Percentiles rank a stretch among this genome's conserved stretches.
These are phyloP conservation scores for Cutaneotrichosporon arboriforme DNA, from an alignment of 1,284 basidiomycete species.

Conservation along the genomic window DNA sequence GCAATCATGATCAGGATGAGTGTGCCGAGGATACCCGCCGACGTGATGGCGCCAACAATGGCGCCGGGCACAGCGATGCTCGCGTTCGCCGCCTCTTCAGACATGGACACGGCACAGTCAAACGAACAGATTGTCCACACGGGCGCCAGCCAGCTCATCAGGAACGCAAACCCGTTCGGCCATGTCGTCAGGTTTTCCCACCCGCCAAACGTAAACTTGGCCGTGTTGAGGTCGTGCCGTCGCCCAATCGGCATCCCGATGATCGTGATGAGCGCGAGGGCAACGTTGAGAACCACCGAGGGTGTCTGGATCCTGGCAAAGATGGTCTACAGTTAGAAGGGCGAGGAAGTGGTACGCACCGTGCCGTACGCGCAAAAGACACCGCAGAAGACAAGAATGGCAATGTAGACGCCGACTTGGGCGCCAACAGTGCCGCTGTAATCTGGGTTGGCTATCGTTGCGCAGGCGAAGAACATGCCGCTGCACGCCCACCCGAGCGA, in stretches of 20 bases:
- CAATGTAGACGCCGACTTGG: slow-evolving; percentile 43
- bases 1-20: slow-evolving; percentile 35
- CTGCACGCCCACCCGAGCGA: slow-evolving; percentile 65
- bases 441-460: slow-evolving; percentile 31
- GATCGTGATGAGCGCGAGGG: slow-evolving; percentile 66
- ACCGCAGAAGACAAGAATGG: slow-evolving; percentile 39
- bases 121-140: slow-evolving; percentile 65
- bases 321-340: slow-evolving; percentile 39
- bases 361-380: slow-evolving; percentile 63
- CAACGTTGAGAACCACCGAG: slow-evolving; percentile 62
- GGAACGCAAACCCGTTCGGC: slow-evolving; percentile 67
- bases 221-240: slow-evolving; percentile 62
- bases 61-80: slow-evolving; percentile 63
- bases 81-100: slow-evolving; percentile 66
- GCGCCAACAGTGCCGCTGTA: slow-evolving; percentile 34
- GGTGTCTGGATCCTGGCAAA: slow-evolving; percentile 67
- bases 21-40: slow-evolving; percentile 59
- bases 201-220: slow-evolving; percentile 52
- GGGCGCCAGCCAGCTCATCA: slow-evolving; percentile 68
- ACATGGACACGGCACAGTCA: slow-evolving; percentile 66
- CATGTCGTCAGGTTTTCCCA: slow-evolving; percentile 56
- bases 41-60: slow-evolving; percentile 59
- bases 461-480: slow-evolving; percentile 41
- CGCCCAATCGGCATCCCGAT: slow-evolving; percentile 69
- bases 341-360: no score